phyloP scores from a whole-genome alignment of 805 yeast species.

The Candida corydali region DNA sequence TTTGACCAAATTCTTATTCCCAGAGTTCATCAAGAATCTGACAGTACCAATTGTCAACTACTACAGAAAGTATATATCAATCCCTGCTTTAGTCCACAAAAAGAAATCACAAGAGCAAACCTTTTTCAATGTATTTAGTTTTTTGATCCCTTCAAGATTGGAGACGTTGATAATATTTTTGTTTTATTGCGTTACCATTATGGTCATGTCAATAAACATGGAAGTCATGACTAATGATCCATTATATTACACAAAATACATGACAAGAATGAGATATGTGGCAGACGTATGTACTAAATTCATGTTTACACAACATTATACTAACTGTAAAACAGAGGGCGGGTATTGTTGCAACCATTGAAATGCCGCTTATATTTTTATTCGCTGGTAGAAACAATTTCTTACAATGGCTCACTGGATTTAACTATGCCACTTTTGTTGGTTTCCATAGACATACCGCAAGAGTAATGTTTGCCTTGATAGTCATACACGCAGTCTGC shows the following conservation, averaged over 20 bases:
- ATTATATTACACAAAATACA: slow-evolving; percentile 12
- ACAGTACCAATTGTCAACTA: slow-evolving; percentile 24
- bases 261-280: slow-evolving; percentile 25
- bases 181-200: slow-evolving; percentile 16
- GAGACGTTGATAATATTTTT: slow-evolving; percentile 26
- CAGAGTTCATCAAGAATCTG: slow-evolving; percentile 24
- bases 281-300: slow-evolving; percentile 29
- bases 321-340: slow-evolving; percentile 48
- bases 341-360: slow-evolving; percentile 44
- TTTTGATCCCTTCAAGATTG: slow-evolving; percentile 32
- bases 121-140: slow-evolving; percentile 2
- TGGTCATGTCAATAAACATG: slow-evolving; percentile 17
- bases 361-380: slow-evolving; percentile 49
- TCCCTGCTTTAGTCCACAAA: slow-evolving; percentile 23
- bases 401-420: slow-evolving; percentile 54
- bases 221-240: slow-evolving; percentile 21
- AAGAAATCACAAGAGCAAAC: slow-evolving; percentile 11
- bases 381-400: slow-evolving; percentile 65
- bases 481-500: slow-evolving; percentile 28
- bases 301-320: slow-evolving; percentile 17
- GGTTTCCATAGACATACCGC: slow-evolving; percentile 45
- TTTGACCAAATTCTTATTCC: slow-evolving; percentile 39
- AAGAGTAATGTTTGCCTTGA: slow-evolving; percentile 24
- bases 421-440: slow-evolving; percentile 44
- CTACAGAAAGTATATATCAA: slow-evolving; percentile 20